A percentile compares a stretch with the other conserved stretches of the same genome.
Conservation (phyloP, 139 green algal genomes). For the Micractinium conductrix region DNA sequence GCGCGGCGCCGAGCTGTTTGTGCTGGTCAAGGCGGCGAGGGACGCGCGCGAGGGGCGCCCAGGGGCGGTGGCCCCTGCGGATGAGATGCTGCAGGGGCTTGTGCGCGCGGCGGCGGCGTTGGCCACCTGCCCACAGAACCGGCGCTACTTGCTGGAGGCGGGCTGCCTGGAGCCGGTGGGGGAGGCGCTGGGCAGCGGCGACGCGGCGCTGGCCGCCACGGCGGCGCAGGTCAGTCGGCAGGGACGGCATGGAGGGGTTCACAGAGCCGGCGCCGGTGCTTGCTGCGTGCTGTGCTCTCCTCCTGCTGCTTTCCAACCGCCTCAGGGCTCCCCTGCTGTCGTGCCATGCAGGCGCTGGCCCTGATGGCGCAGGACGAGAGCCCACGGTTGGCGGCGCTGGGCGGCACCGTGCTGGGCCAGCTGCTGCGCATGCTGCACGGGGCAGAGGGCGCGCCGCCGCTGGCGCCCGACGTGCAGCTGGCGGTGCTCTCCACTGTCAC, state of each 20-base stretch:
- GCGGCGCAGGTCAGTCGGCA: conserved; percentile 3
- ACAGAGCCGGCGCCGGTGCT: too few species aligned
- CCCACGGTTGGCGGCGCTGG: conserved; percentile 33
- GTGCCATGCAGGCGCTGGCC: conserved; percentile 11
- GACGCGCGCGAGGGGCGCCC: conserved; percentile 2
- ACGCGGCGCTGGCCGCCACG: neutral
- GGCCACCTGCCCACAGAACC: conserved; percentile 37
- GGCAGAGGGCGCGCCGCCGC: too few species aligned
- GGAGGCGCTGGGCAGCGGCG: conserved; percentile 9
- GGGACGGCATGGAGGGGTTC: too few species aligned
- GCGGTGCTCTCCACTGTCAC: conserved; percentile 9
- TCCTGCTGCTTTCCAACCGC: neutral
- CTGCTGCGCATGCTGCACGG: conserved; percentile 24
- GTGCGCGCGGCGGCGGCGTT: conserved; percentile 47
- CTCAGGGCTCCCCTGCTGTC: neutral
- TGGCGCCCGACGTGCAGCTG: neutral
- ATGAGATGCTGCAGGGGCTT: conserved; percentile 15
- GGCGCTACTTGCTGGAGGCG: conserved; percentile 46
- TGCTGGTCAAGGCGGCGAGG: conserved; percentile 26
- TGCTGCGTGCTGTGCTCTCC: neutral
- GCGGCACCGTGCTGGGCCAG: neutral
- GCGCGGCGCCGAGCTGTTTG: conserved; percentile 33
- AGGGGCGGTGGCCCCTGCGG: neutral
- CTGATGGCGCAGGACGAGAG: conserved; percentile 24
- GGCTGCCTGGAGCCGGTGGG: conserved; percentile 44